Base-by-base conservation (phyloP, 1,139 yeast genomes). In the Yamadazyma songkhlaensis region DNA sequence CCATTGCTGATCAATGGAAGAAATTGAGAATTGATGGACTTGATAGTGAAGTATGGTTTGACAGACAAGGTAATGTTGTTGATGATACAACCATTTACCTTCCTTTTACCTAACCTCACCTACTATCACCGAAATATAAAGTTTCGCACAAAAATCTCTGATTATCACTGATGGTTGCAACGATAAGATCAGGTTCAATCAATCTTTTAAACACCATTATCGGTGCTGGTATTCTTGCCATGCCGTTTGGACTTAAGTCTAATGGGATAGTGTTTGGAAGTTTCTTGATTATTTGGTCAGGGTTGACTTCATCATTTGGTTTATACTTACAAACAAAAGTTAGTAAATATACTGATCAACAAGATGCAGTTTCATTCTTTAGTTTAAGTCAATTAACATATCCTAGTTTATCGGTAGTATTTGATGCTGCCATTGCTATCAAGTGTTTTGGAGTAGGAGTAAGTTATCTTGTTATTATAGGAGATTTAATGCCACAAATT, bases 381-480 rank as follows among this genome's bases (percentile, higher is more conserved):
- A 65, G 78, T 38, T 61, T 76, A 42, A 68, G 79, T 9, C 79
- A 75, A 47, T 57, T 74, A 48, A 76, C 81, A 0, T 75, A 75
- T 43, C 81, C 81, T 1, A 73, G 72, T 29, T 60, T 75, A 29
- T 59, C 64, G n/a, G 57, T 62, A 9, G 50, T 61, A 7, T 73
- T 72, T 36, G 79, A 77, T 49, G 56, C 71, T 20, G 81, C 82
- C 35, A 77, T 78, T 33, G 74, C 78, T 28, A 66, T 76, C 40
- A 79, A 78, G 58, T 83, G 90, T 52, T 90, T 86, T 63, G 98
- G 98, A 10, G 97, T 89, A 5, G 92, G 94, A 2, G 79, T 92
- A 10, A 82, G 94, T 38, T 92, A 94, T 52, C 64, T 92, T 45
- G 94, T 92, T 30, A 79, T 92, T 42, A 81, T 89, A 41, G 97